Evolutionary conservation across 129 eudicot genomes (phyloP).

Genomic region (Helichrysum umbraculigerum): DNA sequence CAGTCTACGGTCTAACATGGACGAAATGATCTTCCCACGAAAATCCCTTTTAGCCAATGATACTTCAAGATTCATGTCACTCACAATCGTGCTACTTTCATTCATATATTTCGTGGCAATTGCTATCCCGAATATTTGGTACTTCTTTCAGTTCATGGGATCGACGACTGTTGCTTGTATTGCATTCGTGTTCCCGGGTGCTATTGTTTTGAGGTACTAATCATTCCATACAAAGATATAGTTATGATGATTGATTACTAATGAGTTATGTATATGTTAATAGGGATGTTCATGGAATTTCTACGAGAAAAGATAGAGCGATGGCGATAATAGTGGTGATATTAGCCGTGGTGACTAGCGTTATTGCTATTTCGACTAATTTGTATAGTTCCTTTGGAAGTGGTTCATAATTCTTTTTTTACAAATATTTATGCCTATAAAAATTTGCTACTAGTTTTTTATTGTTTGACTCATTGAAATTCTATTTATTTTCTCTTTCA

Average conservation of each 20-base stretch:
- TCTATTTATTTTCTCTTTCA: no score
- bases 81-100: slow-evolving; percentile 49
- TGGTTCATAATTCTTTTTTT: neutral
- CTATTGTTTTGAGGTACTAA: slow-evolving; percentile 70
- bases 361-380: slow-evolving; percentile 63
- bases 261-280: neutral
- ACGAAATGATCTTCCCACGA: slow-evolving; percentile 66
- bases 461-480: no score
- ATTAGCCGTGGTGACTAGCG: slow-evolving; percentile 66
- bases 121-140: slow-evolving; percentile 81
- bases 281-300: slow-evolving; percentile 69
- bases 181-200: slow-evolving; percentile 79
- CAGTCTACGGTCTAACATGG: slow-evolving; percentile 68
- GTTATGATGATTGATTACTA: neutral
- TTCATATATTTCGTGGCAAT: slow-evolving; percentile 59
- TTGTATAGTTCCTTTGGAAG: slow-evolving; percentile 40
- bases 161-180: slow-evolving; percentile 73
- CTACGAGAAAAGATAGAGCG: slow-evolving; percentile 48
- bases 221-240: neutral
- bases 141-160: slow-evolving; percentile 89
- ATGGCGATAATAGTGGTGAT: slow-evolving; percentile 67
- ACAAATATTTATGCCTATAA: no score
- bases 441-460: no score
- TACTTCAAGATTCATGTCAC: slow-evolving; percentile 48
- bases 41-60: slow-evolving; percentile 49